phyloP scores from a whole-genome alignment of 441 rosid species.

The Raphanus hybrid region DNA sequence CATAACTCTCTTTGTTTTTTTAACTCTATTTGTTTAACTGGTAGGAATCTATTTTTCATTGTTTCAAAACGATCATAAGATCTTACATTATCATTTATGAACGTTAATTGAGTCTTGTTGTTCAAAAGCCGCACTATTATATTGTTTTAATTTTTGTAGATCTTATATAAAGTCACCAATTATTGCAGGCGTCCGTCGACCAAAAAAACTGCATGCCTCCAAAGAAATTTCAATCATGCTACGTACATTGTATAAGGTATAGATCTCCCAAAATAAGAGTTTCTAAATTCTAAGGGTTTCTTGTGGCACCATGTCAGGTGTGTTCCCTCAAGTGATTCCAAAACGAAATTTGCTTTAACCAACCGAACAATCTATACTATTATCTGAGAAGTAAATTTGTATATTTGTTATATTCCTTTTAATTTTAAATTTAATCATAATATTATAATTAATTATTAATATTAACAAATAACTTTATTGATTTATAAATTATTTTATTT shows the following conservation, averaged over 20 bases:
- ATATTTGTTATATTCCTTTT: too few relatives aligned
- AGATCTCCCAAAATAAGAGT: conserved; percentile 22
- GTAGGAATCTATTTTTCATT: not conserved
- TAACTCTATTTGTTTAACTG: not conserved
- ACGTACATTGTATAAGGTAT: conserved; percentile 17
- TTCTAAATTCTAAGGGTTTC: conserved; percentile 9
- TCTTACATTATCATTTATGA: not conserved
- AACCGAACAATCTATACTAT: not conserved
- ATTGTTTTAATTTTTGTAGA: not conserved
- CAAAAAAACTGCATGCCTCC: conserved; percentile 24
- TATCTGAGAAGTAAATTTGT: too few relatives aligned
- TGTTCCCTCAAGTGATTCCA: conserved; percentile 29
- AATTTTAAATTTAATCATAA: too few relatives aligned
- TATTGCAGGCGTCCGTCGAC: conserved; percentile 18
- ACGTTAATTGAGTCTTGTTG: not conserved
- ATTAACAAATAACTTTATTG: too few relatives aligned
- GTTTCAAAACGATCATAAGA: not conserved
- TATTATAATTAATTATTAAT: too few relatives aligned
- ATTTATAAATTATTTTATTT: too few relatives aligned
- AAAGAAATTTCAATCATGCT: conserved; percentile 22
- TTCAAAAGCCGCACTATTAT: not conserved
- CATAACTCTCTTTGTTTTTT: not conserved
- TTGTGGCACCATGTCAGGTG: conserved; percentile 24
- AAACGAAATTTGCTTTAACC: not conserved
- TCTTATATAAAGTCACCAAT: conserved; percentile 18